Base-by-base conservation (phyloP, 495 filamentous ascomycete species). In the Letharia columbiana region DNA sequence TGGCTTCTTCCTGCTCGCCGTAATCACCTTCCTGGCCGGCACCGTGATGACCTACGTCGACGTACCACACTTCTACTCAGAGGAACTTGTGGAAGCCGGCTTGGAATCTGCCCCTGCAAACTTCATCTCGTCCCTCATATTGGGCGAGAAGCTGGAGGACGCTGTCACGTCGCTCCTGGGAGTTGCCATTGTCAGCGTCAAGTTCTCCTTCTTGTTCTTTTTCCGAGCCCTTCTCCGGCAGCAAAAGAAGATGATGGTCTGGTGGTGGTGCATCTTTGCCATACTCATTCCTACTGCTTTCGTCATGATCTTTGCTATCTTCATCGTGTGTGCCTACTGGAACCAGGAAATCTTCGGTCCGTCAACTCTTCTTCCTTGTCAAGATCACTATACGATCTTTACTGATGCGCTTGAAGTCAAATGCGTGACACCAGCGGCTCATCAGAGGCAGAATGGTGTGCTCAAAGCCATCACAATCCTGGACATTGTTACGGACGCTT, bases 141-240 rank as follows among this genome's bases (percentile, higher is more conserved):
- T 23, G 7, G 60, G 31, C 37, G 45, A 62, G n/a, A 62, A 33
- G 7, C 60, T 47, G n/a, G 15, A 45, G 60, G 45, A 44, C 45
- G 60, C 60, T 35, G 31, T 44, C 23, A 47, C 40, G n/a, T 40
- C 33, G n/a, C 60, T 47, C 31, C 1, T 62, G 17, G 60, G 40
- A 47, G 40, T n/a, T 31, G 15, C 66, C 41, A 63, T 68, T n/a
- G 64, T 68, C 57, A 56, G 52, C 40, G 54, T 68, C 33, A 68
- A 68, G 13, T 68, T 68, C 42, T 57, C 61, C 33, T 68, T 68
- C 40, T 45, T 68, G 40, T 64, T 63, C 61, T 64, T 67, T 13
- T 64, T 68, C 42, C 47, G 61, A 37, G 49, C 23, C 2, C 57
- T 68, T 45, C 54, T 68, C 41, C 47, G 35, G 13, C 61, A 42